Evolutionary conservation across 768 basidiomycete species (phyloP).

Genomic region (Mycena amicta): DNA sequence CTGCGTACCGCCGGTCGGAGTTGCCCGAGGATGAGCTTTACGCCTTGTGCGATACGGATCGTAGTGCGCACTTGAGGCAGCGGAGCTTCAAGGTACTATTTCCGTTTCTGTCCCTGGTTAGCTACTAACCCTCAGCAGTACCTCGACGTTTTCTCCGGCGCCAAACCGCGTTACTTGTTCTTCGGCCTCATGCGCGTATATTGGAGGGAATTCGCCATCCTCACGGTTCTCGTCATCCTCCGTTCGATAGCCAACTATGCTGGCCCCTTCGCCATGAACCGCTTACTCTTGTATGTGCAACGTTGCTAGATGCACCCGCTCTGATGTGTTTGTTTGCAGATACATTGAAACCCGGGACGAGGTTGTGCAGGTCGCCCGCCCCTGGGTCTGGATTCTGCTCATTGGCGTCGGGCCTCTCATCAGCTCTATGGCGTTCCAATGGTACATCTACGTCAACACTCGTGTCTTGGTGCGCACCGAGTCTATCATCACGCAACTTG

Average conservation of each 20-base stretch:
- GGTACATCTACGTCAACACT: slow-evolving; percentile 50
- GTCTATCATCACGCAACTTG: slow-evolving; percentile 43
- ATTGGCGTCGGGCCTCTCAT: slow-evolving; percentile 52
- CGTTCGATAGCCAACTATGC: slow-evolving; percentile 33
- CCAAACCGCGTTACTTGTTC: slow-evolving; percentile 47
- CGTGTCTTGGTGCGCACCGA: slow-evolving; percentile 53
- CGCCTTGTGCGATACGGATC: slow-evolving; percentile 64
- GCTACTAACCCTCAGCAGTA: not conserved
- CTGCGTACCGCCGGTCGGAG: slow-evolving; percentile 46
- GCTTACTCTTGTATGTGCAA: slow-evolving; percentile 40
- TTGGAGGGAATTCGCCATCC: slow-evolving; percentile 34
- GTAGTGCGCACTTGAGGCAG: slow-evolving; percentile 25
- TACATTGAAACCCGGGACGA: slow-evolving; percentile 54
- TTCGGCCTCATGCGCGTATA: slow-evolving; percentile 48
- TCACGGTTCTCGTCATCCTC: slow-evolving; percentile 31
- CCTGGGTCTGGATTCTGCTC: slow-evolving; percentile 69
- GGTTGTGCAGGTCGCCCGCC: slow-evolving; percentile 47
- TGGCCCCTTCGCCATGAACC: slow-evolving; percentile 46
- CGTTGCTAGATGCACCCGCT: not conserved
- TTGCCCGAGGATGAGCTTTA: slow-evolving; percentile 56
- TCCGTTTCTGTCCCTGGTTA: not conserved
- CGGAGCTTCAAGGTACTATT: slow-evolving; percentile 33
- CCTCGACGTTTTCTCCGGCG: slow-evolving; percentile 40
- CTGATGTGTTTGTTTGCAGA: slow-evolving; percentile 35
- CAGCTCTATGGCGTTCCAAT: slow-evolving; percentile 48